Evolutionary conservation across 805 yeast genomes (phyloP), one percentile per base, ranked within the genome.

Genomic region (Hanseniaspora hatyaiensis): DNA sequence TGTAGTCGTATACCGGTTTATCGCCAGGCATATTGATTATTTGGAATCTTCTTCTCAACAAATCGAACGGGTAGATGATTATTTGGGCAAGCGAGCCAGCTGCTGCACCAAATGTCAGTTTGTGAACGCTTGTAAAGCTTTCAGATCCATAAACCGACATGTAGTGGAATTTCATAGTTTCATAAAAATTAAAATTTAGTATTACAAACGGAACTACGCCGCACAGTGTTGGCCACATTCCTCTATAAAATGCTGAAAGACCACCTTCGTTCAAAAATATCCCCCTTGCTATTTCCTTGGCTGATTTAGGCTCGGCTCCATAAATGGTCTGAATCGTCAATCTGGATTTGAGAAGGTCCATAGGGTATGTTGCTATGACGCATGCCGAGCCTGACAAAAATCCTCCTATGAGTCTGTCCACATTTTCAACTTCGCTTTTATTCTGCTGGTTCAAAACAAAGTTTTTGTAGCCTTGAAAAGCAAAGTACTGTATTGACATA

Each of bases 151-250:
- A 42, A 13, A 18, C 13, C 4, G 29, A 19, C n/a, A 40, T 42
- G 19, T 49, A 49, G 46, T 67, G 58, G 51, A 80, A 92, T 52
- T 87, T 76, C 53, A 87, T 59, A 52, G 74, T 77, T 59, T 92
- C 97, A 67, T 88, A 89, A 39, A 86, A 77, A 2, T 95, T 81
- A 60, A 89, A 89, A 64, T 88, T 89, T 45, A 89, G 73, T 3
- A 95, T 95, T 28, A 86, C 96, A 59, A 88, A 92, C 1, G 97
- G 96, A 1, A 95, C 96, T 18, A 92, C 96, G 1, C 97, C 96
- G 50, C 84, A 65, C 1, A 88, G 77, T 0, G 97, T 89, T n/a
- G 97, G 95, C 52, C 80, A 68, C 11, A 88, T 69, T 2, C 98
- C 98, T 44, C 88, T 70, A 60, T 84, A 89, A 13, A 89, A 67